A percentile compares a stretch with the other conserved stretches of the same genome.
Conservation (phyloP, 192 early-diverging fungal genomes). For the Linnemannia zychae region DNA sequence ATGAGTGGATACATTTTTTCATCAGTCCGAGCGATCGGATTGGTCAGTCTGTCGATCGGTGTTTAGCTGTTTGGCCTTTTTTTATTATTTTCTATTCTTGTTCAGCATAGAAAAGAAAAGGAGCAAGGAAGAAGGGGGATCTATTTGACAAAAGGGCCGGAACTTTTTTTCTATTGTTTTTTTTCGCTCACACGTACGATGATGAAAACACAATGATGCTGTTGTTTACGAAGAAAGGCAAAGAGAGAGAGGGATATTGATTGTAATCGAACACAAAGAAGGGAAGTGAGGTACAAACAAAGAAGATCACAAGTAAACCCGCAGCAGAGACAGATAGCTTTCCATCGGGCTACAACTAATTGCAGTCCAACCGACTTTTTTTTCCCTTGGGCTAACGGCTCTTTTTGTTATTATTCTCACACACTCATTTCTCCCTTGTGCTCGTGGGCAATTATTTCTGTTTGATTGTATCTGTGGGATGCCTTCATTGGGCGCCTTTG, state of each 20-base stretch:
- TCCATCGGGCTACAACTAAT: neutral
- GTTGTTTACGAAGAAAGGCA: neutral
- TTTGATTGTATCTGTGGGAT: neutral
- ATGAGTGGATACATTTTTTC: neutral
- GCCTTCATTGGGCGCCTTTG: neutral
- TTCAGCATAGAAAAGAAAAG: neutral
- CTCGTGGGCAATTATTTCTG: neutral
- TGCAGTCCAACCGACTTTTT: neutral
- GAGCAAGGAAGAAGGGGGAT: neutral
- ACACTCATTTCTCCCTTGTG: neutral
- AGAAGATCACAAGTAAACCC: no score
- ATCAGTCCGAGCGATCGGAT: slow-evolving; percentile 2
- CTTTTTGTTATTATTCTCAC: neutral
- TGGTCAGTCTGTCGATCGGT: neutral
- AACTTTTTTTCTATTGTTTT: neutral
- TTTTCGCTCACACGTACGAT: slow-evolving; percentile 1
- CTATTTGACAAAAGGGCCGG: slow-evolving; percentile 2
- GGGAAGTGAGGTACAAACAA: neutral
- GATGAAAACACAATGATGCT: neutral
- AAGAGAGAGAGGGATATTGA: neutral
- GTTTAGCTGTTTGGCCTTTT: slow-evolving; percentile 40
- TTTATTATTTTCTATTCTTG: slow-evolving; percentile 12
- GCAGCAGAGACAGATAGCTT: neutral
- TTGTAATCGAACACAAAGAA: neutral
- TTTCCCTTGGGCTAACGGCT: neutral